phyloP scores from a whole-genome alignment of 1,284 basidiomycete species.

The Ceraceosorus guamensis region DNA sequence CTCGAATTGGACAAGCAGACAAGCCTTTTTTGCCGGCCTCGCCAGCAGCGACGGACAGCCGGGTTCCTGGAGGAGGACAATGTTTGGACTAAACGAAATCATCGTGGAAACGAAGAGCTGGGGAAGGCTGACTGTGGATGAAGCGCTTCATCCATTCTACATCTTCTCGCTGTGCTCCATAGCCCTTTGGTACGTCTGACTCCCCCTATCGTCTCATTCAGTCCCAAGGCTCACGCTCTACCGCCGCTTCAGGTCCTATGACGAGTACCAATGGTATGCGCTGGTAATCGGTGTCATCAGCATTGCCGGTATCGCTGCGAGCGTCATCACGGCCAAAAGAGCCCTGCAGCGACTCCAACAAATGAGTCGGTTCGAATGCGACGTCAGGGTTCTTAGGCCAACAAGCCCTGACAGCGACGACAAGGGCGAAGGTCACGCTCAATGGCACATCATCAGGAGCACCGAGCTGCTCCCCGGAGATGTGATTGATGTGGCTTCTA shows the following conservation, averaged over 20 bases:
- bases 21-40: background rate
- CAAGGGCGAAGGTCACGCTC: too few species aligned
- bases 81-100: slow-evolving; percentile 26
- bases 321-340: slow-evolving; percentile 22
- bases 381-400: slow-evolving; percentile 13
- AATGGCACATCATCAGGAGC: slow-evolving; percentile 12
- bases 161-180: slow-evolving; percentile 27
- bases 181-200: slow-evolving; percentile 17
- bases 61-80: background rate
- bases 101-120: slow-evolving; percentile 19
- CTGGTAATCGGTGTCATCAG: slow-evolving; percentile 20
- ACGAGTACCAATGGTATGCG: slow-evolving; percentile 25
- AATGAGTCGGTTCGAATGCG: slow-evolving; percentile 24
- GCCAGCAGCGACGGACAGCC: background rate
- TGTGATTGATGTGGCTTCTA: slow-evolving; percentile 13
- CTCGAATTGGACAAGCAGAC: background rate
- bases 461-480: slow-evolving; percentile 27
- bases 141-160: slow-evolving; percentile 32
- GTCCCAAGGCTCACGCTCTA: too few species aligned
- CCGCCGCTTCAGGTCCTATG: too few species aligned
- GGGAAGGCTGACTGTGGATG: slow-evolving; percentile 17
- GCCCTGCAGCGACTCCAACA: slow-evolving; percentile 21
- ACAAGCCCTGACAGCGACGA: too few species aligned
- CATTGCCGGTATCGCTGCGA: slow-evolving; percentile 21
- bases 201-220: too few species aligned